Percentiles rank a stretch among this genome's conserved stretches.
Conservation (phyloP, 768 basidiomycete genomes). For the Russula sp. region DNA sequence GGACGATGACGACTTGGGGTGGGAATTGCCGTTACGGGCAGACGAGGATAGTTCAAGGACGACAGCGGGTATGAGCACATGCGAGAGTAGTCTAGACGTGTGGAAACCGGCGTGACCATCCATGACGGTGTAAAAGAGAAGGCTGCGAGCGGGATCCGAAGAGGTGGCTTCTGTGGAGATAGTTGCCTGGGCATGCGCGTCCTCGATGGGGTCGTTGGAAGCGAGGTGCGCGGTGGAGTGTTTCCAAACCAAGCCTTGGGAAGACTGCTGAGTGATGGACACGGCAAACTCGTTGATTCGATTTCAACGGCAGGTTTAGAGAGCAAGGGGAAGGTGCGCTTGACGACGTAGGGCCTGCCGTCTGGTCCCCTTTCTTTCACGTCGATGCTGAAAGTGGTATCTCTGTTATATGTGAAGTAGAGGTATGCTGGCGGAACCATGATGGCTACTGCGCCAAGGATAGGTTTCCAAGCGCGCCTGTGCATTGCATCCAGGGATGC, state of each 20-base stretch:
- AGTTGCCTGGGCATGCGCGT: slow-evolving; percentile 71
- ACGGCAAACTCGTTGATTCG: slow-evolving; percentile 56
- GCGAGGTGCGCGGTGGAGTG: slow-evolving; percentile 76
- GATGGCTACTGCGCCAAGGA: slow-evolving; percentile 52
- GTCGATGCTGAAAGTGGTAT: slow-evolving; percentile 52
- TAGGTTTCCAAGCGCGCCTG: slow-evolving; percentile 64
- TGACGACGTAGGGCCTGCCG: slow-evolving; percentile 57
- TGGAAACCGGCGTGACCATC: slow-evolving; percentile 86
- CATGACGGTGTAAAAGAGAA: slow-evolving; percentile 85
- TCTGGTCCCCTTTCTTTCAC: slow-evolving; percentile 55
- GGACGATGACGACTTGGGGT: slow-evolving; percentile 30
- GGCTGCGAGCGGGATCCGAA: slow-evolving; percentile 60
- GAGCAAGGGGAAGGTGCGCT: slow-evolving; percentile 53
- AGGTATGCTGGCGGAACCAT: slow-evolving; percentile 59
- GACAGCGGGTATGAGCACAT: slow-evolving; percentile 80
- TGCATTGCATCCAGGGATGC: slow-evolving; percentile 61
- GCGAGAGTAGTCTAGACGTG: slow-evolving; percentile 81
- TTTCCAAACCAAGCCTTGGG: slow-evolving; percentile 62
- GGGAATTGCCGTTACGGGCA: slow-evolving; percentile 39
- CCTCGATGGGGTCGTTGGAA: slow-evolving; percentile 91
- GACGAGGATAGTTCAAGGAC: slow-evolving; percentile 68
- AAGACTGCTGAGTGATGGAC: slow-evolving; percentile 46
- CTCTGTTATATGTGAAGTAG: slow-evolving; percentile 45
- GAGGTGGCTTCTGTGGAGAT: slow-evolving; percentile 62
- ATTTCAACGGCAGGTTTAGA: slow-evolving; percentile 54